Evolutionary conservation across 495 filamentous ascomycete genomes (phyloP), one percentile per base, ranked within the genome.

Genomic region (Zalerion maritima): DNA sequence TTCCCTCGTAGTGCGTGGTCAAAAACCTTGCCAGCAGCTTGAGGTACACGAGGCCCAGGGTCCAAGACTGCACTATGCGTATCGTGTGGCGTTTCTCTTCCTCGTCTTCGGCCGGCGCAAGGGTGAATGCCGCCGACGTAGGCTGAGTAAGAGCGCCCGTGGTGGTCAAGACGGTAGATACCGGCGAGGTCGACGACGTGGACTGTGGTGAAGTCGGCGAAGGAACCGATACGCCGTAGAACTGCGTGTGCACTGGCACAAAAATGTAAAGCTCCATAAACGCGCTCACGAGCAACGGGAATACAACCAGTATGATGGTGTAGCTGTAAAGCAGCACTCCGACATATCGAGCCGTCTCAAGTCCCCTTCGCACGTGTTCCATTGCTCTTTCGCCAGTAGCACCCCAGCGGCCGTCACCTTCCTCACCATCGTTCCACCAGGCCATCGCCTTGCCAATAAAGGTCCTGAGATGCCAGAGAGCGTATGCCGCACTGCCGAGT

Each of bases 51-150:
- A 96, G 71, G 6, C 91, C 91, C 2, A 96, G 57, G 1, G 85
- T 91, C 85, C 91, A 97, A 41, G 81, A 73, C 49, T 96, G 87
- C 32, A 94, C 71, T 29, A 94, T 66, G 40, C 92, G 80, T 21
- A 96, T 71, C 20, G 81, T 77, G 45, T 93, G 85, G 1, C 55
- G 54, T 18, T 74, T 57, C 9, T 57, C 43, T 18, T 74, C 57
- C 9, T 57, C 43, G 25, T 42, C 42, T 0, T 32, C 37, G 9
- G 20, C 17, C 5, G 21, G 13, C 7, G 28, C 16, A 29, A 12
- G 11, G 8, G 21, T 31, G 13, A 24, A 24, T 0, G 22, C 30
- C 9, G 17, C 10, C 9, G 26, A 4, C n/a, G 16, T 15, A 9
- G 14, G 6, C 10, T 10, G 18, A 2, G 29, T 21, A 10, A 31